Base-by-base conservation (phyloP, 2,329 filamentous ascomycete genomes). In the Talaromyces sp. region DNA sequence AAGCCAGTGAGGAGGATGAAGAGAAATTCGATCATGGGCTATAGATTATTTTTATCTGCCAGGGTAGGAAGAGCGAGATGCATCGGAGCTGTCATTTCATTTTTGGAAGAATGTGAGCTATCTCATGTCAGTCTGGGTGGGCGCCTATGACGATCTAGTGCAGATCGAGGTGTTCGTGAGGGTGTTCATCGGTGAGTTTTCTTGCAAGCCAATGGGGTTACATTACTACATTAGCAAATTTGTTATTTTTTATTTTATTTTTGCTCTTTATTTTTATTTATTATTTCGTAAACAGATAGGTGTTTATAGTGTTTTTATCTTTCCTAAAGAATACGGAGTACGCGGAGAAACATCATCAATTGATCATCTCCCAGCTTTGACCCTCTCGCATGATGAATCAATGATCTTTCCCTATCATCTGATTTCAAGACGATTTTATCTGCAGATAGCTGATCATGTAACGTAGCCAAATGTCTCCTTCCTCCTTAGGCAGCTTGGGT, bases 61-160 rank as follows among this genome's bases (percentile, higher is more conserved):
- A 19, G 14, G 13, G 19, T 27, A 24, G 11, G 3, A 37, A 19
- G 35, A n/a, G n/a, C 14, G 30, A 9, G 9, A 16, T 35, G 39
- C 24, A 30, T 56, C n/a, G 43, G 55, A 54, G 40, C 54, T 61
- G 54, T 62, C 57, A 54, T 33, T 36, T 27, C 24, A 5, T 27
- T 27, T 27, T 57, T 30, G 29, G 16, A 2, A 16, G 19, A 52
- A 58, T 58, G 49, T 61, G 61, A 63, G 36, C 49, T 61, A 20
- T 64, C 60, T 58, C 54, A 63, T 64, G 61, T 64, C 61, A 64
- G 47, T 37, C 30, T 46, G 41, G 49, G 39, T 35, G 33, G 22
- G 41, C 37, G 22, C 20, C 29, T 16, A 33, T 49, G 56, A 41
- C 45, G 59, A 60, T 60, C 58, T 49, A 11, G 42, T 47, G 56